phyloP scores from a whole-genome alignment of 805 yeast species.

The Kodamaea neixiangensis region DNA sequence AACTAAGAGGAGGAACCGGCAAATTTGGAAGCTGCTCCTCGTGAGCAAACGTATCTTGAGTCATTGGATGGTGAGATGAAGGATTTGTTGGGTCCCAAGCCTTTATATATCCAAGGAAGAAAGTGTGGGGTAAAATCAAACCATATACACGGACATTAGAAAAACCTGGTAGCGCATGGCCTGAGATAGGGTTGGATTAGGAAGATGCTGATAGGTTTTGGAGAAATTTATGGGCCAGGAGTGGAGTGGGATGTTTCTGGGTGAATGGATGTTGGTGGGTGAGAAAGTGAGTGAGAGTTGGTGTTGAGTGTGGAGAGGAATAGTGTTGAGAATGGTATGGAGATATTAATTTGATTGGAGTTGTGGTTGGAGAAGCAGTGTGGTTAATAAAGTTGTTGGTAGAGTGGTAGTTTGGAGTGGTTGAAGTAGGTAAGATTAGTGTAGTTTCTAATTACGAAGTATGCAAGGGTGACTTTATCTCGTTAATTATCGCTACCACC shows the following conservation, averaged over 20 bases:
- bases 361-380: not conserved
- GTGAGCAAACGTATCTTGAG: conserved; percentile 33
- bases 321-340: too few relatives aligned
- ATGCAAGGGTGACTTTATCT: too few relatives aligned
- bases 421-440: too few relatives aligned
- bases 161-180: not conserved
- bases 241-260: not conserved
- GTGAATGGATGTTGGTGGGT: not conserved
- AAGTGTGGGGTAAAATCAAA: not conserved
- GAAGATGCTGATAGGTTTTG: not conserved
- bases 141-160: not conserved
- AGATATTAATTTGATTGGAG: too few relatives aligned
- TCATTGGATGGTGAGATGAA: not conserved
- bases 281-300: not conserved
- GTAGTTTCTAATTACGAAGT: too few relatives aligned
- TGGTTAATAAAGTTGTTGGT: too few relatives aligned
- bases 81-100: not conserved
- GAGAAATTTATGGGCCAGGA: not conserved
- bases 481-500: too few relatives aligned
- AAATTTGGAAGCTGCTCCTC: conserved; percentile 53
- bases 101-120: not conserved
- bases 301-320: too few relatives aligned
- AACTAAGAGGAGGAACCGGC: conserved; percentile 59
- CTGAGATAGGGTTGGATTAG: not conserved
- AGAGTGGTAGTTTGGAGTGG: too few relatives aligned